phyloP scores from a whole-genome alignment of 176 grass and related monocot species.

The Raddia guianensis region DNA sequence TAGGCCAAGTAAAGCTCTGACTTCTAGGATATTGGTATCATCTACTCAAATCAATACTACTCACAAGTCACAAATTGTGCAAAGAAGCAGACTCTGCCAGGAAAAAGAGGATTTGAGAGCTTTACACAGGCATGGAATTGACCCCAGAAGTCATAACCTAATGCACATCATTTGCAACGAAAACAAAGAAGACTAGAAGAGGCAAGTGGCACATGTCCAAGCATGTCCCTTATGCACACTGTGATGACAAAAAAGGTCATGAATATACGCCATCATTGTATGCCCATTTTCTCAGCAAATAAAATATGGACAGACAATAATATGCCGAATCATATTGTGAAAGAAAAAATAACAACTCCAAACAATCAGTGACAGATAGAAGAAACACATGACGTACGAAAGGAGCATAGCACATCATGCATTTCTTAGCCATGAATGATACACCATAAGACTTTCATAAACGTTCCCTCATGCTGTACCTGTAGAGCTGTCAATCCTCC shows the following conservation, averaged over 20 bases:
- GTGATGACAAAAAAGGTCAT: conserved; percentile 8
- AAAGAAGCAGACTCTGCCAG: neutral
- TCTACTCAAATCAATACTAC: neutral
- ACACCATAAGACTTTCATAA: conserved; percentile 1
- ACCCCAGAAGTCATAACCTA: neutral
- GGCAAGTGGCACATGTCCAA: conserved; percentile 18
- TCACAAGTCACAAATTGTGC: conserved; percentile 3
- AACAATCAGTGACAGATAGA: conserved; percentile 1
- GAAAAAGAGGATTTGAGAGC: neutral
- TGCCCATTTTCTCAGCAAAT: conserved; percentile 17
- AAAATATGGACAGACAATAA: neutral
- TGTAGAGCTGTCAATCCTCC: neutral
- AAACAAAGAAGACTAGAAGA: neutral
- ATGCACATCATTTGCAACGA: neutral
- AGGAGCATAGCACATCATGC: neutral
- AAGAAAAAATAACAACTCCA: neutral
- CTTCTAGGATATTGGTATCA: neutral
- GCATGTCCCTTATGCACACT: conserved; percentile 22
- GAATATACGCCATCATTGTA: neutral
- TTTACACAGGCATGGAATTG: conserved; percentile 12
- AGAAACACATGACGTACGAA: neutral
- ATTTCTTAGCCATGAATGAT: conserved; percentile 20
- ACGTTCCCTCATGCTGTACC: neutral
- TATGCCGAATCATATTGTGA: neutral
- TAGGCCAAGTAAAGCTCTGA: conserved; percentile 4